Conservation (phyloP, 352 stramenopile species). For the Pythium aphanidermatum region DNA sequence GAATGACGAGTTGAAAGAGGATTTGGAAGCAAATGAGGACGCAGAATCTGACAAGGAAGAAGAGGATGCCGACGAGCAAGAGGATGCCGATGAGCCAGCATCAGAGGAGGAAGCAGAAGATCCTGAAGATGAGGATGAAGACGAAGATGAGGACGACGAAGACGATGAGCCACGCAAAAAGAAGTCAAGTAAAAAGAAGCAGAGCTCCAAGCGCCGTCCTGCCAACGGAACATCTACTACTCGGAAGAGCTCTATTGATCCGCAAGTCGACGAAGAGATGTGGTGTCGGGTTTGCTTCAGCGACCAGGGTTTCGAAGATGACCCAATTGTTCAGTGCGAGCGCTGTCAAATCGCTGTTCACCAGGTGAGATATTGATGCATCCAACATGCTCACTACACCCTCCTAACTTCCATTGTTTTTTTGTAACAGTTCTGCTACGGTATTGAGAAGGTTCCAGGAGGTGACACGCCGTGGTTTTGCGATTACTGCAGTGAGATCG, state of each 20-base stretch:
- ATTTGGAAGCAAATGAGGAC: conserved; percentile 6
- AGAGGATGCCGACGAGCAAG: conserved; percentile 38
- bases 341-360: conserved; percentile 80
- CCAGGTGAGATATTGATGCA: conserved; percentile 47
- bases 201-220: conserved; percentile 20
- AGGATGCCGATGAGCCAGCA: conserved; percentile 15
- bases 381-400: no score
- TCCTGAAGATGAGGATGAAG: conserved; percentile 28
- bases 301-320: conserved; percentile 80
- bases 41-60: conserved; percentile 33
- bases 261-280: conserved; percentile 77
- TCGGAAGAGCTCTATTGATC: conserved; percentile 33
- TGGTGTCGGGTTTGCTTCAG: conserved; percentile 88
- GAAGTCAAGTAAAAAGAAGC: conserved; percentile 35
- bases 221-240: conserved; percentile 14
- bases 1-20: conserved; percentile 12
- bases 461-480: conserved; percentile 83
- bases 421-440: conserved; percentile 74
- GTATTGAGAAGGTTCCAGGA: conserved; percentile 72
- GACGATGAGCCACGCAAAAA: conserved; percentile 31
- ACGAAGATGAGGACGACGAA: conserved; percentile 31
- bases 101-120: conserved; percentile 23
- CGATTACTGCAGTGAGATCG: conserved; percentile 59
- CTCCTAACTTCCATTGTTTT: conserved; percentile 3
- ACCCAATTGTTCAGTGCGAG: conserved; percentile 86